phyloP scores from a whole-genome alignment of 140 eudicot species.

The Oenanthe javanica region DNA sequence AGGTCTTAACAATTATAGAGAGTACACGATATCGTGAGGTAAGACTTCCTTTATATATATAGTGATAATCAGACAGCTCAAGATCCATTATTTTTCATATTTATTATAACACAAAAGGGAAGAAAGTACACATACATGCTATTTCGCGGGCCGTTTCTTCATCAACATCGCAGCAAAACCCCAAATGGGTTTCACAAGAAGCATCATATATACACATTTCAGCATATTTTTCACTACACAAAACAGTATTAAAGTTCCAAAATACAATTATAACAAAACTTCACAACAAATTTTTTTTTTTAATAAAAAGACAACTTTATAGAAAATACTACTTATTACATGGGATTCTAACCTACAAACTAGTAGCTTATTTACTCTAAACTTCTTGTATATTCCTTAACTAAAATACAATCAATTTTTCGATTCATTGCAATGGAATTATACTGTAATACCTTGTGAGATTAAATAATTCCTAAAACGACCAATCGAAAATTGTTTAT shows the following conservation, averaged over 20 bases:
- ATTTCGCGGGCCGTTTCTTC: constrained; percentile 45
- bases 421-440: no score
- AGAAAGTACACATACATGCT: constrained; percentile 34
- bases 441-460: no score
- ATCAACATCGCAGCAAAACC: constrained; percentile 77
- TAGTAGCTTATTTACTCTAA: background rate
- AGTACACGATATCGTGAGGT: no score
- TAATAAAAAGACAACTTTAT: no score
- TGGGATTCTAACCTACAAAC: background rate
- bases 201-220: constrained; percentile 79
- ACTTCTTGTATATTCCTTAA: no score
- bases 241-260: background rate
- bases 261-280: background rate
- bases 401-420: no score
- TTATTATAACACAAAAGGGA: constrained; percentile 3
- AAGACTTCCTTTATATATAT: no score
- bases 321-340: background rate
- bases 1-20: no score
- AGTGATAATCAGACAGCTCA: no score
- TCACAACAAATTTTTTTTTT: no score
- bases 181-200: constrained; percentile 47
- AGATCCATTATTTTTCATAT: no score
- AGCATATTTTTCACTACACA: constrained; percentile 60
- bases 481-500: background rate
- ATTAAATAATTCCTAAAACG: background rate